phyloP scores from a whole-genome alignment of 805 yeast genomes.

The Candida ulmi region DNA sequence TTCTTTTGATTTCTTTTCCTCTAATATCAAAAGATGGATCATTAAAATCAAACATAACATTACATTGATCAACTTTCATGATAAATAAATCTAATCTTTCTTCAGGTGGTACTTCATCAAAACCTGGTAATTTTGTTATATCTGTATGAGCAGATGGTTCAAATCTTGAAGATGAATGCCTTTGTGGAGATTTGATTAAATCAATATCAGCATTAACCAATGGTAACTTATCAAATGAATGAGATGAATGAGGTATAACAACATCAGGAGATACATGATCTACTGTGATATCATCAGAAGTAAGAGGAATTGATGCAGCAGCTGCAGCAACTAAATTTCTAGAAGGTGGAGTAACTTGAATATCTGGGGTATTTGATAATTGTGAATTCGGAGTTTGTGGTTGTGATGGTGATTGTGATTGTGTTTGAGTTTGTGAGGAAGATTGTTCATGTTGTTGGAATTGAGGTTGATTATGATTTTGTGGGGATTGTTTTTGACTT shows the following conservation, averaged over 20 bases:
- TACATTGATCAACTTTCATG: slow-evolving; percentile 90
- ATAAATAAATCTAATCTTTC: slow-evolving; percentile 76
- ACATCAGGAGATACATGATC: slow-evolving; percentile 9
- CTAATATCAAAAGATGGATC: slow-evolving; percentile 89
- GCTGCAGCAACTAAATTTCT: slow-evolving; percentile 3
- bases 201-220: slow-evolving; percentile 72
- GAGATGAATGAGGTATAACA: slow-evolving; percentile 37
- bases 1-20: slow-evolving; percentile 88
- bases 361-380: slow-evolving; percentile 8
- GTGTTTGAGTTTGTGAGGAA: slow-evolving; percentile 1
- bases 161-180: slow-evolving; percentile 89
- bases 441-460: not conserved
- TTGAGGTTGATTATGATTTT: not conserved
- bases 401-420: not conserved
- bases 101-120: slow-evolving; percentile 82
- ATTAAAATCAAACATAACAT: slow-evolving; percentile 86
- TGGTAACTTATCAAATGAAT: slow-evolving; percentile 51
- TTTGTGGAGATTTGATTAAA: slow-evolving; percentile 75
- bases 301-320: slow-evolving; percentile 1
- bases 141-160: slow-evolving; percentile 69
- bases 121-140: slow-evolving; percentile 72
- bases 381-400: slow-evolving; percentile 1
- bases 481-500: slow-evolving; percentile 6
- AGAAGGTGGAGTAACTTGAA: slow-evolving; percentile 15
- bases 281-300: slow-evolving; percentile 4